phyloP scores from a whole-genome alignment of 208 protist species.

The Crithidia brevicula region DNA sequence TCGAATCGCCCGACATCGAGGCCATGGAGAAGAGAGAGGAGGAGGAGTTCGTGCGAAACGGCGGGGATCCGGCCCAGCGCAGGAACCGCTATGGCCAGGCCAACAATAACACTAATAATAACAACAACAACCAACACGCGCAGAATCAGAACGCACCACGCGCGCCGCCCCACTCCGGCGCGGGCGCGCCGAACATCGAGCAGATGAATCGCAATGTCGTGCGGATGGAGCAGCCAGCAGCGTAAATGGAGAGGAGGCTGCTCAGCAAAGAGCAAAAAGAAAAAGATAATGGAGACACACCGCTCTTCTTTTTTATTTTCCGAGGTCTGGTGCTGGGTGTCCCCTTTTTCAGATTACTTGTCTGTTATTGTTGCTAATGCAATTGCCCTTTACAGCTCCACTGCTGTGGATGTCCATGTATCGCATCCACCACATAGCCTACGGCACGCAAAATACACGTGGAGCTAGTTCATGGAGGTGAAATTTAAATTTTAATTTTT shows the following conservation, averaged over 20 bases:
- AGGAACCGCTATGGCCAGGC: slow-evolving; percentile 36
- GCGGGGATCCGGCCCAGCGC: slow-evolving; percentile 31
- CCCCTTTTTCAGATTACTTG: no score
- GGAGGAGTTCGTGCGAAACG: slow-evolving; percentile 31
- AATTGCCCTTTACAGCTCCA: background rate
- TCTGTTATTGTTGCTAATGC: background rate
- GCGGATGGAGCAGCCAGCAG: slow-evolving; percentile 22
- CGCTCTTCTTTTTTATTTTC: background rate
- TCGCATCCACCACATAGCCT: no score
- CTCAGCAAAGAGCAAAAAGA: background rate
- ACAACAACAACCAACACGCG: slow-evolving; percentile 20
- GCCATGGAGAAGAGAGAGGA: slow-evolving; percentile 49
- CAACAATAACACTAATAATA: slow-evolving; percentile 14
- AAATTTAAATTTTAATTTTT: no score
- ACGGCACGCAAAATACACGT: no score
- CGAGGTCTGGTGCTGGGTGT: no score
- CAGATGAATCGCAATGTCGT: slow-evolving; percentile 21
- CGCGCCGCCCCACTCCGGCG: background rate
- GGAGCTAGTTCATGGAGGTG: no score
- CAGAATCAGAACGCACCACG: slow-evolving; percentile 5
- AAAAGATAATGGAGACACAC: no score
- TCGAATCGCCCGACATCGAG: slow-evolving; percentile 56
- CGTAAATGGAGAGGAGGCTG: no score
- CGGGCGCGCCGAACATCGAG: slow-evolving; percentile 7
- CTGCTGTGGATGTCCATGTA: no score